Conservation (phyloP, 2,329 filamentous ascomycete species). For the Diaporthe sp. region DNA sequence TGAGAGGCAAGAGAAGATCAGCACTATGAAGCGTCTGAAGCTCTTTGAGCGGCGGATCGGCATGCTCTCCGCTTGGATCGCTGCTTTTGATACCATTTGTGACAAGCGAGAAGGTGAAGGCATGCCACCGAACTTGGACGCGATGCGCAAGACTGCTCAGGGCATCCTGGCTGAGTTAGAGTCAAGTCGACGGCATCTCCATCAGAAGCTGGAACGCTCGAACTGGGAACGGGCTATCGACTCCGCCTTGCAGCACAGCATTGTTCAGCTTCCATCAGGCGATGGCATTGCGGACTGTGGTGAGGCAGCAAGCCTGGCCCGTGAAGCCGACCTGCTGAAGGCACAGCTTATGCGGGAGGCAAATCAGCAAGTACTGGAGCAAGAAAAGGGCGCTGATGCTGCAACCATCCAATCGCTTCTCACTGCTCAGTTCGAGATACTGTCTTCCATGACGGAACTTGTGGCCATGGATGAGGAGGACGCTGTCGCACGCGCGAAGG, state of each 20-base stretch:
- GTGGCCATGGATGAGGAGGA: constrained; percentile 85
- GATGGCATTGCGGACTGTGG: constrained; percentile 71
- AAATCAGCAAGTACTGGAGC: constrained; percentile 80
- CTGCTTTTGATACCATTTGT: constrained; percentile 86
- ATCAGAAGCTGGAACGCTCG: constrained; percentile 81
- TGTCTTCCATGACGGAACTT: constrained; percentile 84
- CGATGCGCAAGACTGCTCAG: constrained; percentile 87
- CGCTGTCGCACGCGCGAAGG: constrained; percentile 82
- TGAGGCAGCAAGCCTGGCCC: constrained; percentile 77
- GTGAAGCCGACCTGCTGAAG: constrained; percentile 89
- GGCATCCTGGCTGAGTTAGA: constrained; percentile 92
- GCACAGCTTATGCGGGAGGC: constrained; percentile 84
- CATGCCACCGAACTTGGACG: constrained; percentile 74
- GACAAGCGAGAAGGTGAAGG: constrained; percentile 76
- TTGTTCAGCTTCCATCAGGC: constrained; percentile 80
- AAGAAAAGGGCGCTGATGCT: constrained; percentile 84
- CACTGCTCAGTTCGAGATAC: constrained; percentile 90
- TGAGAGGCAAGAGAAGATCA: constrained; percentile 83
- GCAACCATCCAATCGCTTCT: constrained; percentile 84
- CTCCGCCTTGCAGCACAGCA: constrained; percentile 85
- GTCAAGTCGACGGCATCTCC: constrained; percentile 88
- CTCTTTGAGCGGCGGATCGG: constrained; percentile 87
- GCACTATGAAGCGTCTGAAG: constrained; percentile 83
- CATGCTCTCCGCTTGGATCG: constrained; percentile 91
- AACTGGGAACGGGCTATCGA: constrained; percentile 92